Base-by-base conservation (phyloP, 169 alveolate species). In the Plasmodium ovale region DNA sequence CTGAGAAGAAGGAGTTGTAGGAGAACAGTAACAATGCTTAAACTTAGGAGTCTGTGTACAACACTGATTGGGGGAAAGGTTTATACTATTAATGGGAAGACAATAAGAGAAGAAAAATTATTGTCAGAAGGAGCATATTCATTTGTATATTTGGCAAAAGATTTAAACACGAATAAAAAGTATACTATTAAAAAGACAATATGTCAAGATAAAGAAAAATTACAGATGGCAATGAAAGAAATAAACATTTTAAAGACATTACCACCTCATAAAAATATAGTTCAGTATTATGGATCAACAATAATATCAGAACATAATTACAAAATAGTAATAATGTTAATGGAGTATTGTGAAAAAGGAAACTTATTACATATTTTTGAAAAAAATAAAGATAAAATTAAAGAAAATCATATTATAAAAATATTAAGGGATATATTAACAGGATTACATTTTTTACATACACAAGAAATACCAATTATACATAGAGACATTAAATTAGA, bases 381-480 rank as follows among this genome's bases (percentile, higher is more conserved):
- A 87, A 84, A 92, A 25, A 96, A 97, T 64, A 92, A 93, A 31
- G 96, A 95, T 37, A 95, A 96, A 58, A 69, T 67, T 19, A 68
- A 60, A 42, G 92, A 74, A 33, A 87, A 89, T 31, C 92, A 94
- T 42, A 87, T 95, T 14, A 96, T 93, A 29, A 68, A 91, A 25
- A 67, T 74, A 39, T 10, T 72, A 1, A 79, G 87, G 89, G 92
- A 84, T 92, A 21, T 79, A 91, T 1, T 67, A 39, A 67, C 96
- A 95, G 60, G 87, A 93, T 42, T 74, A 65, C 25, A 94, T 87
- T 31, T 92, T 95, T 94, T 98, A 97, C 92, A 47, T 67, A 56
- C 96, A 94, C 51, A 95, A 96, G 60, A 94, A 94, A 6, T 94
- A 94, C 72, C 98, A 93, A 88, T 92, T 95, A 87, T 98, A 95